A percentile compares a stretch with the other conserved stretches of the same genome.
Evolutionary conservation across 768 basidiomycete genomes (phyloP).

Genomic region (Daedalea quercina): DNA sequence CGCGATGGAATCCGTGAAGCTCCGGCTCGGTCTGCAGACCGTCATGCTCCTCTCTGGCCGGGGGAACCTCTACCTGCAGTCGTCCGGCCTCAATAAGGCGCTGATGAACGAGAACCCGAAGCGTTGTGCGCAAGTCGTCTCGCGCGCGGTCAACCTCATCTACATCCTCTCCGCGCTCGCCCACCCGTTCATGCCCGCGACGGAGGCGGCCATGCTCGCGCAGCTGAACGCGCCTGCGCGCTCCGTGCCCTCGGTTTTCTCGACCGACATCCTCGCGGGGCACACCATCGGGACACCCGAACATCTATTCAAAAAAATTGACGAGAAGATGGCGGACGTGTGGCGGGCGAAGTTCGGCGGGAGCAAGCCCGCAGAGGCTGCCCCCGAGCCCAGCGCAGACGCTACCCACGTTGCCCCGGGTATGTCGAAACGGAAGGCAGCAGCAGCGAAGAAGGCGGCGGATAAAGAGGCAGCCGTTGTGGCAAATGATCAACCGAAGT

Average conservation of each 20-base stretch:
- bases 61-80: slow-evolving; percentile 93
- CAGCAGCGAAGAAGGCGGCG: slow-evolving; percentile 36
- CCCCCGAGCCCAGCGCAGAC: slow-evolving; percentile 30
- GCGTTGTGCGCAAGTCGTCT: slow-evolving; percentile 86
- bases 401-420: slow-evolving; percentile 39
- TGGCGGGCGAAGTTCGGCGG: slow-evolving; percentile 84
- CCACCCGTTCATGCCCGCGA: slow-evolving; percentile 96
- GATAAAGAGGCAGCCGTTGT: slow-evolving; percentile 35
- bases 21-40: slow-evolving; percentile 80
- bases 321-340: slow-evolving; percentile 79
- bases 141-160: slow-evolving; percentile 88
- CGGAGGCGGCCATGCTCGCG: slow-evolving; percentile 67
- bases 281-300: slow-evolving; percentile 82
- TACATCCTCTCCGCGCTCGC: slow-evolving; percentile 80
- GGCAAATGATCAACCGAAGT: slow-evolving; percentile 49
- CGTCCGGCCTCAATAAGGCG: slow-evolving; percentile 85
- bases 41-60: slow-evolving; percentile 86
- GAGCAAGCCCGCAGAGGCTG: slow-evolving; percentile 31
- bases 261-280: slow-evolving; percentile 79
- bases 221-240: slow-evolving; percentile 91
- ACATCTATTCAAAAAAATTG: slow-evolving; percentile 91
- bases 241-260: slow-evolving; percentile 62
- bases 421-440: slow-evolving; percentile 48
- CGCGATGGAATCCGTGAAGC: slow-evolving; percentile 87
- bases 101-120: slow-evolving; percentile 74